These are phyloP conservation scores for Fusarium sp. DNA, from an alignment of 2,329 filamentous ascomycete species.

Conservation along the genomic window DNA sequence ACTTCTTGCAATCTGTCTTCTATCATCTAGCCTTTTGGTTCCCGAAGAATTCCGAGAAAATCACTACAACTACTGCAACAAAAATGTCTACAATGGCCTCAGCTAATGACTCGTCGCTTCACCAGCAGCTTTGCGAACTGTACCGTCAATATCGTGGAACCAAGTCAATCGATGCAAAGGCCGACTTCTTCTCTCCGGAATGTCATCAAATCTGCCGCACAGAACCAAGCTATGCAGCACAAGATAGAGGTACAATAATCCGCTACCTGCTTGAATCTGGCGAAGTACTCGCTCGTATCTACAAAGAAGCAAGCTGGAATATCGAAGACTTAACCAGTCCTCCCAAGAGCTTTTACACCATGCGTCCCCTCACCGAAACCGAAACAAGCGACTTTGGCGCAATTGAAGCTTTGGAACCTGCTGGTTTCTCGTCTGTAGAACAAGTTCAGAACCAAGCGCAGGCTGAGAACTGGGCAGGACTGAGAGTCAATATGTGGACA, in stretches of 20 bases:
- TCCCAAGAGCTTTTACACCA: background rate
- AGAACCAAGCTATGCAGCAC: conserved; percentile 7
- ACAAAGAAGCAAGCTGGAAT: background rate
- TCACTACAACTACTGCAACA: background rate
- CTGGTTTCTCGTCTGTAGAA: background rate
- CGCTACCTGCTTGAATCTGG: conserved; percentile 7
- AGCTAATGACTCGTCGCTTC: fast-evolving
- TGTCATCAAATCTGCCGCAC: conserved; percentile 24
- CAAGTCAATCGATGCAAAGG: conserved; percentile 1
- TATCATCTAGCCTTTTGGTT: too few species aligned
- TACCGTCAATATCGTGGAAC: conserved; percentile 15
- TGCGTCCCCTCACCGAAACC: background rate
- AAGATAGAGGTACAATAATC: background rate
- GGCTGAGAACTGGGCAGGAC: conserved; percentile 2
- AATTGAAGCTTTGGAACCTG: background rate
- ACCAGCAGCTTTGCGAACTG: background rate
- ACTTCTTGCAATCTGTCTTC: too few species aligned
- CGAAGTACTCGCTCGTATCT: background rate
- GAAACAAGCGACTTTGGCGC: conserved; percentile 6
- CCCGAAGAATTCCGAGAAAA: too few species aligned
- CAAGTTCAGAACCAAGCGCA: background rate
- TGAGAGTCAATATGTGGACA: conserved; percentile 25
- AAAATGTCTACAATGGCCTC: background rate
- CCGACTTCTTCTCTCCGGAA: conserved; percentile 3
- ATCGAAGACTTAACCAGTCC: background rate